Base-by-base conservation (phyloP, 2,329 filamentous ascomycete species). In the Samsoniella hepiali region DNA sequence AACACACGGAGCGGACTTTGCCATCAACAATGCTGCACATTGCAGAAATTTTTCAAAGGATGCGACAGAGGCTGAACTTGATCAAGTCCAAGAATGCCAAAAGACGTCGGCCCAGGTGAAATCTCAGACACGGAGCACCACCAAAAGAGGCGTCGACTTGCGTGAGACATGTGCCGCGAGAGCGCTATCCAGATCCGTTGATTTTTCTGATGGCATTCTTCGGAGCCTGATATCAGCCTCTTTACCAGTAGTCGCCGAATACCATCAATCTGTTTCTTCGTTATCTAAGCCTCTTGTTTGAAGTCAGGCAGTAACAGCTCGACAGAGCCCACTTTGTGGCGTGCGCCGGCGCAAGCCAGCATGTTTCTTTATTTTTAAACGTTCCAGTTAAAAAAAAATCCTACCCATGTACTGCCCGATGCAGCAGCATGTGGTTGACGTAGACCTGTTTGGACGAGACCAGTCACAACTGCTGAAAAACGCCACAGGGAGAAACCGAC, bases 361-460 rank as follows among this genome's bases (percentile, higher is more conserved):
- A 9, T 56, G 55, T 57, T 57, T 45, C 55, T 57, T 45, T 22
- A 22, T 58, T 58, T 47, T 58, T 58, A 47, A 53, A 45, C 42
- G 7, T 38, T 38, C 34, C 44, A 22, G 6, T 2, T 7, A 34
- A 17, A 31, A 3, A 3, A 50, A 50, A 50, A 31, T 11, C n/a
- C 22, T 11, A 31, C 3, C 27, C 4, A 6, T n/a, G 8, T 36
- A 3, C 11, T 10, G 11, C 54, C 54, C 36, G 31, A 57, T 57
- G 29, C 27, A 45, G 47, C 45, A 27, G 36, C 29, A 50, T 29
- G 45, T 58, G 57, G 45, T 51, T 50, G 45, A 59, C 57, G 45
- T 59, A 42, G 55, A 31, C 45, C 34, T 11, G 5, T 6, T 17
- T n/a, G n/a, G n/a, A 57, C 22, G 13, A 13, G 9, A 51, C 57